Evolutionary conservation across 2,329 filamentous ascomycete species (phyloP).

Genomic region (Daldinia eschscholtzii): DNA sequence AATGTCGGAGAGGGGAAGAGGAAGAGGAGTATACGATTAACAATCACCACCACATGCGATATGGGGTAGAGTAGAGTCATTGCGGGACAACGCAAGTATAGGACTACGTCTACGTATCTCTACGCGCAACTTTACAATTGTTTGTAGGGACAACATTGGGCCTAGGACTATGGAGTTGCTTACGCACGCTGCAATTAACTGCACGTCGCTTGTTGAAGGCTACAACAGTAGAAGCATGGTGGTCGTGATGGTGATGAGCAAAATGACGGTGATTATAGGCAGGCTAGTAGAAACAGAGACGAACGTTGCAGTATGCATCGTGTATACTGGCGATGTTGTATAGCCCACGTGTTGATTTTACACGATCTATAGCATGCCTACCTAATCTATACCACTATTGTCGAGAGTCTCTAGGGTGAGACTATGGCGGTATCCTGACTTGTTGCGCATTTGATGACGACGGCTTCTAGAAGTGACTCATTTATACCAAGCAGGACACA

Average conservation of each 20-base stretch:
- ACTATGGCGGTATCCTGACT: not conserved
- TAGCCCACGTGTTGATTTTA: constrained; percentile 12
- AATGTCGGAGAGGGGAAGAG: constrained; percentile 4
- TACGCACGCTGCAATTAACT: constrained; percentile 23
- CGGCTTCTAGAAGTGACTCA: constrained; percentile 30
- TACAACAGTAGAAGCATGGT: not conserved
- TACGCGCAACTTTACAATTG: not conserved
- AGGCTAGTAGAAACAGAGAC: not conserved
- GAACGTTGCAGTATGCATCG: constrained; percentile 9
- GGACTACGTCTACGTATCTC: constrained; percentile 5
- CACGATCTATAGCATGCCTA: not conserved
- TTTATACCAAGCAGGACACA: not conserved
- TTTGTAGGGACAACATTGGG: not conserved
- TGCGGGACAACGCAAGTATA: not conserved
- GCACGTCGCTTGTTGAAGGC: not conserved
- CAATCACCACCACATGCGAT: not conserved
- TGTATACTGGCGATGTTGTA: not conserved
- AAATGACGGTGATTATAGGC: not conserved
- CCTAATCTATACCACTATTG: not conserved
- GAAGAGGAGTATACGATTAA: constrained; percentile 3
- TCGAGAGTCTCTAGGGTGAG: not conserved
- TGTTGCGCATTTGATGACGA: constrained; percentile 34
- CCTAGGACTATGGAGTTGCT: constrained; percentile 21
- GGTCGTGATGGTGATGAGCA: not conserved
- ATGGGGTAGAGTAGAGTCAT: constrained; percentile 10